Base-by-base conservation (phyloP, 2,329 filamentous ascomycete genomes). In the Arthrobotrys musiformis region DNA sequence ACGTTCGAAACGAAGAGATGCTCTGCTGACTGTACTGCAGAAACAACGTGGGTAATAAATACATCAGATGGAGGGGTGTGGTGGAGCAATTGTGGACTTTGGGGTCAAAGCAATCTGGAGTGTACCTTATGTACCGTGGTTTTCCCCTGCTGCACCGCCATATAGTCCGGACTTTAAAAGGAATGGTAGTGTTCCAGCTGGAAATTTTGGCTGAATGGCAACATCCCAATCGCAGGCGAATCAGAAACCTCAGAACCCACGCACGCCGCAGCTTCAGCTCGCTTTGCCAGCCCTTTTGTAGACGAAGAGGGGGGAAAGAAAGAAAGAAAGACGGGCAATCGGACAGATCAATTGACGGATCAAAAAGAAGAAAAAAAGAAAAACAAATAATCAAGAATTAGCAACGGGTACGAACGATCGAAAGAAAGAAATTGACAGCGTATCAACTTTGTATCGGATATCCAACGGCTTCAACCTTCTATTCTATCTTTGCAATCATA, bases 1-100 rank as follows among this genome's bases (percentile, higher is more conserved):
- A 67, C 28, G 15, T 50, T 37, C 26, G 30, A 61, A 42, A 48
- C 54, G 60, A 60, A 52, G 48, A 40, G 37, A 58, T 30, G 40
- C 50, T 56, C 50, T 70, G 54, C 66, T 70, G 66, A 70, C 66
- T 70, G 66, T 70, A 37, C 54, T 70, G 66, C 52, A 58, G 37
- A 22, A 37, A 22, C 66, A 70, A 70, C 42, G 56, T 61, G 44
- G 42, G 66, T 61, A 50, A 66, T 50, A 50, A 33, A n/a, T 64
- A 64, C 22, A 33, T 66, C 24, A 33, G 19, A 6, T 24, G 62
- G 42, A 35, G 42, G 44, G 44, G 40, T 61, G 35, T 44, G 19
- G 44, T 46, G 61, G 61, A 64, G 61, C 28, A 28, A 22, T 52
- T 35, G 35, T 22, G 40, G 60, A 30, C 13, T 26, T 48, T 42